Percentiles rank a stretch among this genome's conserved stretches.
Conservation (phyloP, 2,329 filamentous ascomycete genomes). For the Penicillium decumbens region DNA sequence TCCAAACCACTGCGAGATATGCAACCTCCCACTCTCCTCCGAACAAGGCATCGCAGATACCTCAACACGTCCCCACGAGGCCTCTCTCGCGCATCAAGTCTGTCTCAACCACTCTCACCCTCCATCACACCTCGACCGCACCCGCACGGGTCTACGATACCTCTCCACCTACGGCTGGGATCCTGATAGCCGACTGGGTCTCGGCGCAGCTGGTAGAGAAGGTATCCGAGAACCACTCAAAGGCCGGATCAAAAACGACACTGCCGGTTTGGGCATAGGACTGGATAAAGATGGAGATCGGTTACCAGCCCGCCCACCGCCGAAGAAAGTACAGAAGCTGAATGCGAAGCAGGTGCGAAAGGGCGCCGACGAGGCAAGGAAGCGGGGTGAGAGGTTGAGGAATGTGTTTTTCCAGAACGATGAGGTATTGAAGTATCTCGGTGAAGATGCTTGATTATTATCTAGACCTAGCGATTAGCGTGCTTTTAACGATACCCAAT, state of each 20-base stretch:
- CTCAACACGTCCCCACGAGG: conserved; percentile 40
- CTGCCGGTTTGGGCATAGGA: conserved; percentile 63
- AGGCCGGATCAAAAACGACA: conserved; percentile 66
- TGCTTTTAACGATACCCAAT: not conserved
- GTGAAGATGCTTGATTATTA: conserved; percentile 27
- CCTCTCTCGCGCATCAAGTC: conserved; percentile 54
- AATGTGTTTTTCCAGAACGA: conserved; percentile 68
- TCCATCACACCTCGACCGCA: conserved; percentile 56
- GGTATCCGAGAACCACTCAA: conserved; percentile 76
- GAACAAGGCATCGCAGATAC: conserved; percentile 19
- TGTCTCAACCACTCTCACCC: conserved; percentile 54
- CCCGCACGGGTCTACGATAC: conserved; percentile 52
- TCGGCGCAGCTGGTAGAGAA: conserved; percentile 62
- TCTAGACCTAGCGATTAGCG: not conserved
- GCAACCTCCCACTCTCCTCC: conserved; percentile 49
- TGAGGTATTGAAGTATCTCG: conserved; percentile 72
- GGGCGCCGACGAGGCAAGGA: conserved; percentile 58
- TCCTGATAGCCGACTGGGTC: conserved; percentile 59
- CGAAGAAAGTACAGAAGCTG: conserved; percentile 49
- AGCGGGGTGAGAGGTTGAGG: conserved; percentile 59
- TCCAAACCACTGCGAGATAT: conserved; percentile 50
- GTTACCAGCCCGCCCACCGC: conserved; percentile 29
- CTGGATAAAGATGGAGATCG: conserved; percentile 26
- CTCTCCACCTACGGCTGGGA: conserved; percentile 58
- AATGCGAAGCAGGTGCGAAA: conserved; percentile 68